Conservation (phyloP, 2,329 filamentous ascomycete species). For the Cladorrhinum sp. region DNA sequence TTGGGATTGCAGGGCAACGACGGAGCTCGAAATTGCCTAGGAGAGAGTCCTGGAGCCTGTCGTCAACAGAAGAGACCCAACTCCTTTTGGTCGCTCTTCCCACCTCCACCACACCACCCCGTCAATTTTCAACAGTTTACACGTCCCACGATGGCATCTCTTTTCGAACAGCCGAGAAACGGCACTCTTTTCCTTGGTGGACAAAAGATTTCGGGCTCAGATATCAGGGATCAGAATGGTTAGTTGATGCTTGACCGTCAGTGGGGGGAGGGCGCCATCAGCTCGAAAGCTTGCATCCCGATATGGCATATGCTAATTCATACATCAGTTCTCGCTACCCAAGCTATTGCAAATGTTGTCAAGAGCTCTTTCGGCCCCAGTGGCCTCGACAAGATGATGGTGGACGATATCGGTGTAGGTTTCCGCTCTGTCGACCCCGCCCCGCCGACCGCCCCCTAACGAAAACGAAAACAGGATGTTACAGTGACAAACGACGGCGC, state of each 20-base stretch:
- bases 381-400: slow-evolving; percentile 99
- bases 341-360: slow-evolving; percentile 97
- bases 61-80: slow-evolving; percentile 20
- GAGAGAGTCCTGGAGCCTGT: slow-evolving; percentile 23
- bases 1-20: slow-evolving; percentile 16
- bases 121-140: slow-evolving; percentile 10
- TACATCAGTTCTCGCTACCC: slow-evolving; percentile 76
- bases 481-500: slow-evolving; percentile 99
- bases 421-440: slow-evolving; percentile 13
- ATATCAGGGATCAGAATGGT: slow-evolving; percentile 97
- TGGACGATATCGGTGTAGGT: slow-evolving; percentile 93
- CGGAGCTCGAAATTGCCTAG: slow-evolving; percentile 27
- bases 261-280: slow-evolving; percentile 5
- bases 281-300: neutral
- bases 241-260: slow-evolving; percentile 24
- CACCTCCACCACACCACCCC: slow-evolving; percentile 6
- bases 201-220: slow-evolving; percentile 92
- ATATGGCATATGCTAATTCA: slow-evolving; percentile 23
- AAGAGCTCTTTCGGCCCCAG: slow-evolving; percentile 98
- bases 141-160: slow-evolving; percentile 68
- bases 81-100: slow-evolving; percentile 12
- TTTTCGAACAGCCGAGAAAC: slow-evolving; percentile 93
- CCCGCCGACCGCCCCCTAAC: slow-evolving; percentile 20
- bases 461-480: slow-evolving; percentile 64
- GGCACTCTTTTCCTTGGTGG: slow-evolving; percentile 96